phyloP scores from a whole-genome alignment of 169 alveolate species.

The Amoebophrya sp. region DNA sequence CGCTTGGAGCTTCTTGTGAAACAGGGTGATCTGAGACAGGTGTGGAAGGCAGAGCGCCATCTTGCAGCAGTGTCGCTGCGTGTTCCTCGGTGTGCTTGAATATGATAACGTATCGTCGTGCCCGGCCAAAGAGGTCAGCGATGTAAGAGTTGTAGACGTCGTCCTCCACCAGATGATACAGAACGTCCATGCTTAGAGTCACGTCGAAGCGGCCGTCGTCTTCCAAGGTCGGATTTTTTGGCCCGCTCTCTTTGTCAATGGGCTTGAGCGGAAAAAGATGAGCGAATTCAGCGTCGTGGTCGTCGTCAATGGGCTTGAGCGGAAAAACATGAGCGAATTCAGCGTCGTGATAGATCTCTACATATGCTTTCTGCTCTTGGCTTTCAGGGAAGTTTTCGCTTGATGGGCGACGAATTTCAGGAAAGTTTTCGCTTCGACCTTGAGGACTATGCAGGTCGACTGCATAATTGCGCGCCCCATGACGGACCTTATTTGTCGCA shows the following conservation, averaged over 20 bases:
- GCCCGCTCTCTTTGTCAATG: neutral
- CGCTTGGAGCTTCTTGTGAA: too few relatives aligned
- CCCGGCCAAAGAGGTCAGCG: neutral
- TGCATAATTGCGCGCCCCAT: too few relatives aligned
- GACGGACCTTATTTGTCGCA: neutral
- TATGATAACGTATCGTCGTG: too few relatives aligned
- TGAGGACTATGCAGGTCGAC: too few relatives aligned
- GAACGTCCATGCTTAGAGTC: neutral
- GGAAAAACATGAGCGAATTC: neutral
- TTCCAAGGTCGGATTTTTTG: neutral
- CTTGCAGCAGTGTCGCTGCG: too few relatives aligned
- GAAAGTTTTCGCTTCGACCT: too few relatives aligned
- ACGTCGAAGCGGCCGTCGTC: too few relatives aligned
- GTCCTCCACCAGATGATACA: conserved; percentile 1
- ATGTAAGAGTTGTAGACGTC: neutral
- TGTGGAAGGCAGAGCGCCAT: too few relatives aligned
- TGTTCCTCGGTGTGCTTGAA: too few relatives aligned
- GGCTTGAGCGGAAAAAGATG: neutral
- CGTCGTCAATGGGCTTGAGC: neutral
- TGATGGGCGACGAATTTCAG: too few relatives aligned
- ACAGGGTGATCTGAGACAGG: too few relatives aligned
- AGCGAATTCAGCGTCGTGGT: neutral
- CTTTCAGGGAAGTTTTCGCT: neutral
- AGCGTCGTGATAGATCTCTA: neutral
- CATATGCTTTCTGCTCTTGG: neutral